Evolutionary conservation across 768 basidiomycete genomes (phyloP).

Genomic region (Amanita thiersii): DNA sequence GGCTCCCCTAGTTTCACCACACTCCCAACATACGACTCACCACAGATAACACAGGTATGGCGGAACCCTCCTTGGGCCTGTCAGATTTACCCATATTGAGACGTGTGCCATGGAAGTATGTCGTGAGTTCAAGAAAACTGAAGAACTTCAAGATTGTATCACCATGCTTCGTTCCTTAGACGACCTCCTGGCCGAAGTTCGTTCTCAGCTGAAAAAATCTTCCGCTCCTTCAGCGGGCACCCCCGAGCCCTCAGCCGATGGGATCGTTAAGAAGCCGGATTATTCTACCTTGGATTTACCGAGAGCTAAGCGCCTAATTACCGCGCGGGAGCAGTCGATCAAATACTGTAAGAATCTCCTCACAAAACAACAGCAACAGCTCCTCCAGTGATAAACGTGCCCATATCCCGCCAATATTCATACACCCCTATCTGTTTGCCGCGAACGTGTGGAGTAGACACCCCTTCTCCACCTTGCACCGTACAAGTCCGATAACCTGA

Average conservation of each 20-base stretch:
- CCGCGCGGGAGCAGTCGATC: slow-evolving; percentile 63
- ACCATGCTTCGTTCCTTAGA: slow-evolving; percentile 53
- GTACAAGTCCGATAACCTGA: too few relatives aligned
- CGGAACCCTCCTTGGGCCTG: slow-evolving; percentile 71
- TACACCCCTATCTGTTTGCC: too few relatives aligned
- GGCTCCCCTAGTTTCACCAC: background rate
- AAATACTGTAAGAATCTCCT: slow-evolving; percentile 51
- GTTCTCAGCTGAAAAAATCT: slow-evolving; percentile 31
- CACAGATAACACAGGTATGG: slow-evolving; percentile 50
- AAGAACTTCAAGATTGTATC: slow-evolving; percentile 60
- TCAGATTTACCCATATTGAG: slow-evolving; percentile 71
- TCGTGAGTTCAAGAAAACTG: slow-evolving; percentile 52
- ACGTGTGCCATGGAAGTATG: slow-evolving; percentile 71
- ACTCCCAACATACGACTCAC: background rate
- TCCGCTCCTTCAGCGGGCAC: slow-evolving; percentile 13
- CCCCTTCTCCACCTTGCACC: too few relatives aligned
- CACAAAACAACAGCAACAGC: slow-evolving; percentile 22
- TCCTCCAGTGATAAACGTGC: background rate
- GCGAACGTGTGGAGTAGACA: too few relatives aligned
- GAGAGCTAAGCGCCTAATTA: slow-evolving; percentile 60
- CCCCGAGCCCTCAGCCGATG: slow-evolving; percentile 6
- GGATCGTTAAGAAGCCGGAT: slow-evolving; percentile 24
- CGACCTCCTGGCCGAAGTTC: slow-evolving; percentile 47
- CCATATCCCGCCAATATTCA: too few relatives aligned
- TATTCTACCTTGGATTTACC: slow-evolving; percentile 52